Conservation (phyloP, 1,139 yeast genomes). For the Kurtzmaniella quercitrusa region DNA sequence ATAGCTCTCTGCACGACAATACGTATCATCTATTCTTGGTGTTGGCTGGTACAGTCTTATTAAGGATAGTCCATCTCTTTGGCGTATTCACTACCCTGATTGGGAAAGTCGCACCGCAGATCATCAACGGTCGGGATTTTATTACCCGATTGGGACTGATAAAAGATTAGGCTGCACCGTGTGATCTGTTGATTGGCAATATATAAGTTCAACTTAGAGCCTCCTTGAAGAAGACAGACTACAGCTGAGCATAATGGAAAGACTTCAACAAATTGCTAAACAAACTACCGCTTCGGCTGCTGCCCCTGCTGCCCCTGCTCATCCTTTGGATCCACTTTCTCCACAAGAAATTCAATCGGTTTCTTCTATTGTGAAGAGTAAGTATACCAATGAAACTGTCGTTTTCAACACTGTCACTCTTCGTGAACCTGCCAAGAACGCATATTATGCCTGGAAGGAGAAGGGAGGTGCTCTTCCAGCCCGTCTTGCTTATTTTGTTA, state of each 20-base stretch:
- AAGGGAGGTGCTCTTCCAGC: slow-evolving; percentile 58
- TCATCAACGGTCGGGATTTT: slow-evolving; percentile 3
- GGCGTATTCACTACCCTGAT: slow-evolving; percentile 9
- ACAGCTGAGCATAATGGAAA: slow-evolving; percentile 43
- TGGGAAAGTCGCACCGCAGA: slow-evolving; percentile 8
- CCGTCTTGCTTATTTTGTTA: slow-evolving; percentile 62
- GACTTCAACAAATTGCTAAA: slow-evolving; percentile 60
- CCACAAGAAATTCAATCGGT: slow-evolving; percentile 49
- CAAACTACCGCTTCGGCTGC: slow-evolving; percentile 57
- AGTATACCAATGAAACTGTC: slow-evolving; percentile 42
- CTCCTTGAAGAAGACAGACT: neutral
- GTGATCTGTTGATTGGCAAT: neutral
- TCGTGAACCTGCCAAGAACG: slow-evolving; percentile 64
- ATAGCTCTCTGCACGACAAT: no score
- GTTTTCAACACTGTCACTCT: slow-evolving; percentile 67
- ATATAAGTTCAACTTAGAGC: neutral
- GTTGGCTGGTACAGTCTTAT: no score
- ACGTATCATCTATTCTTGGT: no score
- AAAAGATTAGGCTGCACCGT: slow-evolving; percentile 1
- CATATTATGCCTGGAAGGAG: slow-evolving; percentile 64
- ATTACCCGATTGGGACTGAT: slow-evolving; percentile 8
- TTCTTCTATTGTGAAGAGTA: slow-evolving; percentile 23
- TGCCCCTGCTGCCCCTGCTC: slow-evolving; percentile 53
- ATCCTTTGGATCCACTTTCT: slow-evolving; percentile 71
- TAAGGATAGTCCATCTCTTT: neutral